Percentiles rank a stretch among this genome's conserved stretches.
phyloP scores from a whole-genome alignment of 129 eudicot genomes.

The Helianthus tuberosus region DNA sequence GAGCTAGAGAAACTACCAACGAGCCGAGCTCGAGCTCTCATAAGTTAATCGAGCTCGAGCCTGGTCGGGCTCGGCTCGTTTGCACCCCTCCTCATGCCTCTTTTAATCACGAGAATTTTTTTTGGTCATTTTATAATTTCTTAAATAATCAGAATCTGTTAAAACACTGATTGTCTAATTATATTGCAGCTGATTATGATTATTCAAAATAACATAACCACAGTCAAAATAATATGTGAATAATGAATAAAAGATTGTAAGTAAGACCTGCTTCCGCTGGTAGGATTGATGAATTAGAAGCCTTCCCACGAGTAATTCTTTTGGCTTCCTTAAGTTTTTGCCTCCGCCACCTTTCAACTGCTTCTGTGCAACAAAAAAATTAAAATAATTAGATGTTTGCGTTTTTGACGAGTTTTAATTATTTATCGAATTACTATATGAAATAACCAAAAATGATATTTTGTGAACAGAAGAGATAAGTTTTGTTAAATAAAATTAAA shows the following conservation, averaged over 20 bases:
- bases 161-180: not conserved
- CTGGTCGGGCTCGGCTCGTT: no score
- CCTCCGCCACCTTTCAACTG: slow-evolving; percentile 76
- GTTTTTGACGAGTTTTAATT: not conserved
- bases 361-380: slow-evolving; percentile 47
- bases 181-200: not conserved
- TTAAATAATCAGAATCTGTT: not conserved
- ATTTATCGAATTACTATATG: not conserved
- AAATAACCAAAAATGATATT: not conserved
- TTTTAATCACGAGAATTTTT: not conserved
- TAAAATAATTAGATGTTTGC: slow-evolving; percentile 5
- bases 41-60: no score
- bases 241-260: slow-evolving; percentile 3
- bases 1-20: no score
- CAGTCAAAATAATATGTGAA: slow-evolving; percentile 6
- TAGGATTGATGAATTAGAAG: slow-evolving; percentile 45
- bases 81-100: not conserved
- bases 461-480: not conserved
- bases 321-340: slow-evolving; percentile 66
- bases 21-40: no score
- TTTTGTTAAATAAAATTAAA: slow-evolving; percentile 6
- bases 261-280: slow-evolving; percentile 71
- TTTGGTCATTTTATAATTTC: not conserved
- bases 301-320: slow-evolving; percentile 39
- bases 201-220: slow-evolving; percentile 8